Conservation (phyloP, 2,329 filamentous ascomycete species). For the Rhinocladiella similis region DNA sequence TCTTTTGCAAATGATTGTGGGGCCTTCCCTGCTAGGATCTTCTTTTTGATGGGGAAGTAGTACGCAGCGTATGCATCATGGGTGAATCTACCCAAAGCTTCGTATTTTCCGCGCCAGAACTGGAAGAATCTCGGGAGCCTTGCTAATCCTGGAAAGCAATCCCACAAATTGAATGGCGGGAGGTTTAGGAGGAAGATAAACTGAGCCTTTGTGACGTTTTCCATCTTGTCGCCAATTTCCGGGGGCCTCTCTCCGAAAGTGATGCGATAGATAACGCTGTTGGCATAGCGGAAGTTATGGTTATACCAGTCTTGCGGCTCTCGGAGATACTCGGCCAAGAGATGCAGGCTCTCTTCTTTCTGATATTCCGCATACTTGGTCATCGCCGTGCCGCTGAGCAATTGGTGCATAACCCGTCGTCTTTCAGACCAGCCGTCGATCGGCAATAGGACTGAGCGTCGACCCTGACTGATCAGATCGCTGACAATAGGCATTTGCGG, state of each 20-base stretch:
- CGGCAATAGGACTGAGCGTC: slow-evolving; percentile 47
- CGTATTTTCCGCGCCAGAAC: slow-evolving; percentile 6
- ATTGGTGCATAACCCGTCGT: slow-evolving; percentile 19
- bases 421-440: slow-evolving; percentile 16
- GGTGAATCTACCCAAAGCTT: too few species aligned
- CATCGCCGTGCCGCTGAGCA: slow-evolving; percentile 11
- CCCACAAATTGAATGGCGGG: slow-evolving; percentile 39
- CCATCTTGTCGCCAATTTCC: slow-evolving; percentile 35
- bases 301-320: slow-evolving; percentile 34
- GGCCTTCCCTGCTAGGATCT: not conserved
- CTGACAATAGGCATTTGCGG: not conserved
- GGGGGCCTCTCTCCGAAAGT: slow-evolving; percentile 50
- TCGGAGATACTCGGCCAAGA: slow-evolving; percentile 15
- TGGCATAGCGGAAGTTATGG: slow-evolving; percentile 43
- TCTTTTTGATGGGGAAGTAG: too few species aligned
- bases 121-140: slow-evolving; percentile 2
- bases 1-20: too few species aligned
- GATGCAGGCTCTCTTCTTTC: slow-evolving; percentile 17
- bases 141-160: slow-evolving; percentile 41
- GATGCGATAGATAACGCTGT: slow-evolving; percentile 41
- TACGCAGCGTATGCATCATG: too few species aligned
- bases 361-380: slow-evolving; percentile 13
- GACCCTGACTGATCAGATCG: not conserved
- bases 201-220: slow-evolving; percentile 37
- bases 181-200: slow-evolving; percentile 37